phyloP scores from a whole-genome alignment of 495 filamentous ascomycete species.

The Penicillium fimorum region DNA sequence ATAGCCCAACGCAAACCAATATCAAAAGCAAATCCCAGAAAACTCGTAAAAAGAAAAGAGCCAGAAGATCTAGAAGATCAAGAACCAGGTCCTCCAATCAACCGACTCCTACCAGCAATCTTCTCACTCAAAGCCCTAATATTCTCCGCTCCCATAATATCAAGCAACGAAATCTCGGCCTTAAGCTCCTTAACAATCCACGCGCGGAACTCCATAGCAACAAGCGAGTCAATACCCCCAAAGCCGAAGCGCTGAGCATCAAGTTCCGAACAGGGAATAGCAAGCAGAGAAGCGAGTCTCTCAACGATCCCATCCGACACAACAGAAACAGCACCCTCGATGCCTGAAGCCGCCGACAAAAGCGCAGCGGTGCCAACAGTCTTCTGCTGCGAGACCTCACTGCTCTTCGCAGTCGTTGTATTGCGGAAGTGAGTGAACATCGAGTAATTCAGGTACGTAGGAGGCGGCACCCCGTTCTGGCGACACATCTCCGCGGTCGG shows the following conservation, averaged over 20 bases:
- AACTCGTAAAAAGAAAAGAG: not conserved
- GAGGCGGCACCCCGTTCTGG: conserved; percentile 23
- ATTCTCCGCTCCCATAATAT: conserved; percentile 37
- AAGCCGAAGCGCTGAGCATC: conserved; percentile 34
- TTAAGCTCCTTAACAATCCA: conserved; percentile 42
- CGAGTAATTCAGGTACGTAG: conserved; percentile 28
- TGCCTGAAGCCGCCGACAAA: conserved; percentile 6
- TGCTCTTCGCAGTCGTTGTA: not conserved
- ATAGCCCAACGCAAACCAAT: not conserved
- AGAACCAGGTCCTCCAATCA: conserved; percentile 2
- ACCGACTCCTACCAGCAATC: conserved; percentile 16
- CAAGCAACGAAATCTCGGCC: conserved; percentile 39
- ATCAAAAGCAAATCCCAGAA: not conserved
- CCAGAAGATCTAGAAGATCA: not conserved
- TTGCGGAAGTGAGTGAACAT: conserved; percentile 31
- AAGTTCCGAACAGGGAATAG: conserved; percentile 40
- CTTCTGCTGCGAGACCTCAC: conserved; percentile 8
- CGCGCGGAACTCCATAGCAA: conserved; percentile 47
- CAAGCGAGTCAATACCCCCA: conserved; percentile 44
- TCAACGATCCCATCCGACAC: conserved; percentile 27
- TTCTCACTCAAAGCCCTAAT: conserved; percentile 28
- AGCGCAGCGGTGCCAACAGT: conserved; percentile 13
- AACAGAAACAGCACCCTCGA: conserved; percentile 18
- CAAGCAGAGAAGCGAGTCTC: conserved; percentile 29
- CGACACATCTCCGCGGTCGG: conserved; percentile 24